A percentile compares a stretch with the other conserved stretches of the same genome.
Conservation (phyloP, 2,329 filamentous ascomycete species). For the Aphanocladium album region DNA sequence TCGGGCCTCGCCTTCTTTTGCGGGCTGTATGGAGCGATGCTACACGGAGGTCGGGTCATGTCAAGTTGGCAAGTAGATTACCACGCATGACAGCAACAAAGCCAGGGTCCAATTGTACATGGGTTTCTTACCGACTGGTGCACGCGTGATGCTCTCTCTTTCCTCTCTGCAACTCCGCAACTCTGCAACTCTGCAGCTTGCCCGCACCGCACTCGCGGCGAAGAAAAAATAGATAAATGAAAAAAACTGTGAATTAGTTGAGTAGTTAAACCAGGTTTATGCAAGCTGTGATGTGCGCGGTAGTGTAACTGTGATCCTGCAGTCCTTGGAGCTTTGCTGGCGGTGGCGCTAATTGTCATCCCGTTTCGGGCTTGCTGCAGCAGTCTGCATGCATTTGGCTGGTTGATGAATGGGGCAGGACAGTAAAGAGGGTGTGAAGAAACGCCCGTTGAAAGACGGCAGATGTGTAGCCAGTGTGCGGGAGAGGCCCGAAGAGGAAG, state of each 20-base stretch:
- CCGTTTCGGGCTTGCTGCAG: background rate
- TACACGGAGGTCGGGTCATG: background rate
- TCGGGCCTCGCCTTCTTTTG: background rate
- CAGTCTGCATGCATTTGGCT: background rate
- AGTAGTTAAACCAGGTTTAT: background rate
- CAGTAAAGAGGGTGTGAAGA: background rate
- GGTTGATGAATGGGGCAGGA: background rate
- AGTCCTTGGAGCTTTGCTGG: background rate
- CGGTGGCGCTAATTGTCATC: no score
- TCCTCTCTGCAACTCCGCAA: no score
- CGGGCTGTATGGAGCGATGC: background rate
- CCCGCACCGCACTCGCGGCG: background rate
- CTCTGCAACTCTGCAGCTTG: background rate
- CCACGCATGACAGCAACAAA: no score
- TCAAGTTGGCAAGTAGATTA: background rate
- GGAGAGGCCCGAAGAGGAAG: no score
- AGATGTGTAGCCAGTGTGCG: background rate
- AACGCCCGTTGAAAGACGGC: background rate
- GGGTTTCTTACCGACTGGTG: background rate
- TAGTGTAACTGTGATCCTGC: constrained; percentile 5
- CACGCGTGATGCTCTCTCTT: background rate
- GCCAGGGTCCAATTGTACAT: background rate
- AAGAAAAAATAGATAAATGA: background rate
- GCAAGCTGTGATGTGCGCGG: background rate
- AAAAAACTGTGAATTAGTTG: background rate